A percentile compares a stretch with the other conserved stretches of the same genome.
Evolutionary conservation across 345 rosid genomes (phyloP).

Genomic region (Lumnitzera racemosa): DNA sequence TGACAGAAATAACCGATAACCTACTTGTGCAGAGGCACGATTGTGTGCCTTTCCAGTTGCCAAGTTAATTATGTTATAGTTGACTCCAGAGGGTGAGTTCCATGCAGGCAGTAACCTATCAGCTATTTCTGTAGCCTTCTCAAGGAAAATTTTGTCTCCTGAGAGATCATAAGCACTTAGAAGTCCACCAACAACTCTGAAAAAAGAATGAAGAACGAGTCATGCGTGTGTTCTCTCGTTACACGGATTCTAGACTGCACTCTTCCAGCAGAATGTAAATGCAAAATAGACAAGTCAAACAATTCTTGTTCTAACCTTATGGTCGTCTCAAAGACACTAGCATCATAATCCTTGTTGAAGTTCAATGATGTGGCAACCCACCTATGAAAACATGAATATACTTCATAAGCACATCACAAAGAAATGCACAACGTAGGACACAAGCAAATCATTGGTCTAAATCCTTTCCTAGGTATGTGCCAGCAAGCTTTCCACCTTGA

Average conservation of each 20-base stretch:
- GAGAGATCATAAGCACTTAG: constrained; percentile 94
- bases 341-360: constrained; percentile 75
- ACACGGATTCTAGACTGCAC: constrained; percentile 6
- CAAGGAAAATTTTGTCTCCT: constrained; percentile 75
- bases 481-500: too few species aligned
- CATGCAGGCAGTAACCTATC: constrained; percentile 95
- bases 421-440: not conserved
- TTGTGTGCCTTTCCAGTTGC: constrained; percentile 65
- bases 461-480: too few species aligned
- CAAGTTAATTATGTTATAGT: constrained; percentile 76
- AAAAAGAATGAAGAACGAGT: constrained; percentile 4
- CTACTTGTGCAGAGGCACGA: constrained; percentile 71
- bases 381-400: constrained; percentile 27
- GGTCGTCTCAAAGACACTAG: constrained; percentile 97
- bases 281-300: not conserved
- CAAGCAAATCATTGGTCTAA: not conserved
- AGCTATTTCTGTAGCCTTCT: constrained; percentile 86
- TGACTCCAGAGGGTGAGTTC: constrained; percentile 73
- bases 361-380: constrained; percentile 90
- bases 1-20: constrained; percentile 12
- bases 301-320: constrained; percentile 54
- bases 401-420: not conserved
- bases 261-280: not conserved
- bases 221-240: too few species aligned
- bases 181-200: constrained; percentile 93